A percentile compares a stretch with the other conserved stretches of the same genome.
These are phyloP conservation scores for Botrytis squamosa DNA, from an alignment of 2,329 filamentous ascomycete genomes.

Conservation along the genomic window DNA sequence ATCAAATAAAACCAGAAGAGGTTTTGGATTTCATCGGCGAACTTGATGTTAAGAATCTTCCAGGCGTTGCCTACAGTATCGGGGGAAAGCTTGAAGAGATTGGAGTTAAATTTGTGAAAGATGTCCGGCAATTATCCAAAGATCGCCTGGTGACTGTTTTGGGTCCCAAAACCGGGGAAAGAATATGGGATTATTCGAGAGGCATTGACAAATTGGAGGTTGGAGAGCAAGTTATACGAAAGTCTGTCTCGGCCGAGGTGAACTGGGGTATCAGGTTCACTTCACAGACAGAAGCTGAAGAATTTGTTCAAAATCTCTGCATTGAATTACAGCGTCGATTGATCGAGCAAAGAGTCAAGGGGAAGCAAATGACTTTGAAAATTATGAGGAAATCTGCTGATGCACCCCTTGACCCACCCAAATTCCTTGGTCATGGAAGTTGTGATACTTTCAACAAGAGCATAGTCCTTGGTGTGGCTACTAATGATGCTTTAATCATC, in stretches of 20 bases:
- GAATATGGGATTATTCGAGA: conserved; percentile 83
- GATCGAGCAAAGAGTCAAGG: conserved; percentile 79
- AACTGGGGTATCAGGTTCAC: conserved; percentile 98
- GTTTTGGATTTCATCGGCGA: conserved; percentile 74
- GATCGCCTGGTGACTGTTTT: conserved; percentile 72
- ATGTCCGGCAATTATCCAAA: conserved; percentile 73
- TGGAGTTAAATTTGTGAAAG: conserved; percentile 77
- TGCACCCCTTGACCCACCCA: conserved; percentile 86
- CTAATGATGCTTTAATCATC: conserved; percentile 68
- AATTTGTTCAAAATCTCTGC: conserved; percentile 83
- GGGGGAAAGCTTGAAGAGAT: conserved; percentile 85
- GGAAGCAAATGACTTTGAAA: conserved; percentile 86
- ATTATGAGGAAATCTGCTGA: conserved; percentile 86
- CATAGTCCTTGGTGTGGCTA: conserved; percentile 76
- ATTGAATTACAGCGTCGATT: conserved; percentile 80
- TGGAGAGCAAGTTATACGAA: conserved; percentile 79
- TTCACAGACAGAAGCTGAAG: conserved; percentile 86
- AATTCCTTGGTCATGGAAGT: conserved; percentile 91
- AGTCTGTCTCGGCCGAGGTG: conserved; percentile 94
- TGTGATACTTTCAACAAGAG: conserved; percentile 96
- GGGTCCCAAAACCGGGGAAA: conserved; percentile 90
- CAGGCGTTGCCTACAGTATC: conserved; percentile 90
- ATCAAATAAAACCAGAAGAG: conserved; percentile 80
- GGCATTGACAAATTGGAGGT: conserved; percentile 86
- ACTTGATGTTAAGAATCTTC: conserved; percentile 76